These are phyloP conservation scores for Globisporangium parvum DNA, from an alignment of 352 stramenopile species.

Conservation along the genomic window DNA sequence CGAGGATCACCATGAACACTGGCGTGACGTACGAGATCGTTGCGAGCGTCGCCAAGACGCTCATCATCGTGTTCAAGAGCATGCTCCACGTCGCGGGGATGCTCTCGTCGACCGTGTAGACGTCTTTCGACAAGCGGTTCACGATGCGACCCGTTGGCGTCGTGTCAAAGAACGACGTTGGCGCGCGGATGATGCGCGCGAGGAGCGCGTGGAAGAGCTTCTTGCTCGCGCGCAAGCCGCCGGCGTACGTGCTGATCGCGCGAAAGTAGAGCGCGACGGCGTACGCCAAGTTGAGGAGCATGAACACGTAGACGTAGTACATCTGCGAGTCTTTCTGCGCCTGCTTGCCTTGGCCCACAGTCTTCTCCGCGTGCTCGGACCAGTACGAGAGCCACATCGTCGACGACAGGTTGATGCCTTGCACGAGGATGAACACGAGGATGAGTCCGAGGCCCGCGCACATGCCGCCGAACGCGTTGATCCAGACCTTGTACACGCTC, in stretches of 20 bases:
- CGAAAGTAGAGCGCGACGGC: slow-evolving; percentile 61
- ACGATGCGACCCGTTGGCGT: slow-evolving; percentile 73
- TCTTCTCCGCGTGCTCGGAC: slow-evolving; percentile 45
- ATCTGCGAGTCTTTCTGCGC: slow-evolving; percentile 38
- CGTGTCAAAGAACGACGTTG: slow-evolving; percentile 80
- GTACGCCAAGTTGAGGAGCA: slow-evolving; percentile 54
- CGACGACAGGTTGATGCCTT: slow-evolving; percentile 53
- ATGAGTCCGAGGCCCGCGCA: slow-evolving; percentile 37
- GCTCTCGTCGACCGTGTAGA: slow-evolving; percentile 72
- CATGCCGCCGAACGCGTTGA: slow-evolving; percentile 57
- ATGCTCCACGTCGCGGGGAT: slow-evolving; percentile 64
- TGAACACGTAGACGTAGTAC: slow-evolving; percentile 82
- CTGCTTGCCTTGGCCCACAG: neutral
- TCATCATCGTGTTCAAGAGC: slow-evolving; percentile 68
- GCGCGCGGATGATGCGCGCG: slow-evolving; percentile 86
- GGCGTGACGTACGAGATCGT: slow-evolving; percentile 72
- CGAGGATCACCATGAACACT: slow-evolving; percentile 64
- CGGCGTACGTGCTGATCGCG: slow-evolving; percentile 48
- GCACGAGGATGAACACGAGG: slow-evolving; percentile 34
- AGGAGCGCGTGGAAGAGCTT: slow-evolving; percentile 64
- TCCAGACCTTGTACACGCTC: slow-evolving; percentile 66
- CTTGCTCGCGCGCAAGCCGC: slow-evolving; percentile 45
- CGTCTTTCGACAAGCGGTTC: slow-evolving; percentile 72
- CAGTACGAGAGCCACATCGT: slow-evolving; percentile 90
- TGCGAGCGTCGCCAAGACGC: slow-evolving; percentile 49